Evolutionary conservation across 805 yeast genomes (phyloP), one percentile per base, ranked within the genome.

Genomic region (Kuraishia hungarica): DNA sequence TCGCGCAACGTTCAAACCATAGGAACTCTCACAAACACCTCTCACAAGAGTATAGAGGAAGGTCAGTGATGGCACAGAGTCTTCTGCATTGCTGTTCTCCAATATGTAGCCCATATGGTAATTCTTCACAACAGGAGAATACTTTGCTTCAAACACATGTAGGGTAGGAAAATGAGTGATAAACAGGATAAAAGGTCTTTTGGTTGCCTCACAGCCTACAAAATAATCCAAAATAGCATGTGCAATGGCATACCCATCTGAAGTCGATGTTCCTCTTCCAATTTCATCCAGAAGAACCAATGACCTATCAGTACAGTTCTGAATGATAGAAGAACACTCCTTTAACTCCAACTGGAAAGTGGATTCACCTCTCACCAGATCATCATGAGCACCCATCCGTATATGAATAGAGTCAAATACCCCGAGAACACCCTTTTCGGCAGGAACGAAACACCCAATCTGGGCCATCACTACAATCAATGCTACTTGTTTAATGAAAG

Each of bases 1-100:
- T 57, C 81, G 78, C 0, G 97, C 97, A 46, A 89, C 96, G 64
- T 91, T 89, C 39, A 92, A 72, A 1, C 97, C 97, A 67, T 86
- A 90, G 55, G 92, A 87, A 54, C 84, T 78, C 48, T 79, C 69
- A 46, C 87, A 79, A 2, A 71, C 69, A 0, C 87, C 89, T 11
- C 64, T 60, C 13, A 65, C 75, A 29, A 83, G 61, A 50, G 74
- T 75, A 65, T 82, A 86, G 47, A 84, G 67, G 58, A 86, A 82
- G 1, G 79, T 68, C 17, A 84, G 73, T 23, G 72, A 72, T 1
- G 64, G 61, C 48, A 63, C 61, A n/a, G 20, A 7, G 21, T 47
- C 48, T 0, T 69, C 64, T 61, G 70, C 69, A 26, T 71, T 67
- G n/a, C 24, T 46, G 22, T 48, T 52, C 2, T 13, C 50, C 17